These are phyloP conservation scores for Bassia scoparia DNA, from an alignment of 148 eudicot species.

Conservation along the genomic window DNA sequence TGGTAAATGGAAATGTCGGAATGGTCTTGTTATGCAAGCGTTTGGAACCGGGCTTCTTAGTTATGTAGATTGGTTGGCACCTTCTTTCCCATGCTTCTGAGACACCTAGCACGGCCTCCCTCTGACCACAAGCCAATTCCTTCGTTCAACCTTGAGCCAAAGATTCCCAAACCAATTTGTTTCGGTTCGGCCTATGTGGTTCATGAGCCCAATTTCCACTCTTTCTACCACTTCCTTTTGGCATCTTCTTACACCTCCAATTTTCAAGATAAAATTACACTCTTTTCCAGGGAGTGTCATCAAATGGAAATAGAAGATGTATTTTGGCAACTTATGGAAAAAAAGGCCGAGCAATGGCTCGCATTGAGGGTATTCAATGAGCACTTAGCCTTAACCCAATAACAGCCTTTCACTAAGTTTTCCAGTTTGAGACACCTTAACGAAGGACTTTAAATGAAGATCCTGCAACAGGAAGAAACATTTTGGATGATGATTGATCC, in stretches of 20 bases:
- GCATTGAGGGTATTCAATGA: background rate
- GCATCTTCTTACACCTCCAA: too few relatives aligned
- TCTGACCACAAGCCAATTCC: background rate
- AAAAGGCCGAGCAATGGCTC: background rate
- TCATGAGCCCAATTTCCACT: background rate
- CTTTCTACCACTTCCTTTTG: background rate
- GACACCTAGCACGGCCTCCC: background rate
- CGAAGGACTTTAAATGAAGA: background rate
- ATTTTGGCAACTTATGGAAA: background rate
- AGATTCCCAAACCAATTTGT: too few relatives aligned
- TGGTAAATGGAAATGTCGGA: background rate
- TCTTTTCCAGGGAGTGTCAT: background rate
- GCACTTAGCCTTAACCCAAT: background rate
- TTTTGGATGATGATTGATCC: background rate
- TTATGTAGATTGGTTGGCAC: background rate
- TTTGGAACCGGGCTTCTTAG: background rate
- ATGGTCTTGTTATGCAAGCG: background rate
- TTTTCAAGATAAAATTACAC: too few relatives aligned
- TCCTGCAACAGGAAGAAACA: background rate
- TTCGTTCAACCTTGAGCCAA: too few relatives aligned
- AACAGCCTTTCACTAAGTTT: background rate
- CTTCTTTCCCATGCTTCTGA: background rate
- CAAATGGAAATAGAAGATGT: background rate
- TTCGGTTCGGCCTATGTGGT: background rate
- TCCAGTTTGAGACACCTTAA: background rate